These are phyloP conservation scores for Neospermospora avenae DNA, from an alignment of 2,329 filamentous ascomycete genomes.

Conservation along the genomic window DNA sequence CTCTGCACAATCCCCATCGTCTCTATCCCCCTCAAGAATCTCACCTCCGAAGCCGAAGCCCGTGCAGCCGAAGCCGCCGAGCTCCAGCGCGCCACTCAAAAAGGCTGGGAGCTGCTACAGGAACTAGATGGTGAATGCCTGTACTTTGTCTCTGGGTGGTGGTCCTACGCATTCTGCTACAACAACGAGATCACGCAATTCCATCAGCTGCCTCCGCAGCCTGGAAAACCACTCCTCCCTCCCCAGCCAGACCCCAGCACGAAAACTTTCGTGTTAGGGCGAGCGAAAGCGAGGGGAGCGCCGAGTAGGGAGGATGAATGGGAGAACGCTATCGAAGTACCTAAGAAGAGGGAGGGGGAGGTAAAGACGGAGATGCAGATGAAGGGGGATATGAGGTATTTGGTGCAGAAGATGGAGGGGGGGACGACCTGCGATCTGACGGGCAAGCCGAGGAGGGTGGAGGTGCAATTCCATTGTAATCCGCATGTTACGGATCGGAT, in stretches of 20 bases:
- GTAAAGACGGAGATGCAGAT: slow-evolving; percentile 54
- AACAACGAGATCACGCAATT: slow-evolving; percentile 69
- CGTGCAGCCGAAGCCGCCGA: slow-evolving; percentile 62
- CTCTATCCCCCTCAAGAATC: slow-evolving; percentile 42
- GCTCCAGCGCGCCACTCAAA: slow-evolving; percentile 61
- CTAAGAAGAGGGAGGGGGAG: slow-evolving; percentile 24
- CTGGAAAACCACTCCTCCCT: slow-evolving; percentile 58
- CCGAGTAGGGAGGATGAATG: slow-evolving; percentile 35
- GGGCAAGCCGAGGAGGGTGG: slow-evolving; percentile 62
- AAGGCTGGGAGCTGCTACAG: slow-evolving; percentile 64
- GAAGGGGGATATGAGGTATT: slow-evolving; percentile 63
- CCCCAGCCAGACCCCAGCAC: slow-evolving; percentile 63
- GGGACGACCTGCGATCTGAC: slow-evolving; percentile 70
- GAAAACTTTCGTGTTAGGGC: slow-evolving; percentile 61
- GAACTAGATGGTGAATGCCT: slow-evolving; percentile 67
- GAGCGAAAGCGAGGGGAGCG: slow-evolving; percentile 40
- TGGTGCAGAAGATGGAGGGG: slow-evolving; percentile 63
- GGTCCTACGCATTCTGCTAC: slow-evolving; percentile 75
- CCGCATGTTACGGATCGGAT: slow-evolving; percentile 62
- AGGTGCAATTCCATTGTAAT: slow-evolving; percentile 61
- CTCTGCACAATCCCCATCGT: slow-evolving; percentile 65
- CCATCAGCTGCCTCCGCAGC: slow-evolving; percentile 62
- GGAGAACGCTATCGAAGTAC: slow-evolving; percentile 31
- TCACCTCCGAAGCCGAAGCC: slow-evolving; percentile 47
- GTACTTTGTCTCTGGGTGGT: slow-evolving; percentile 71